phyloP scores from a whole-genome alignment of 2,329 filamentous ascomycete species.

The Colletotrichum coccodes region DNA sequence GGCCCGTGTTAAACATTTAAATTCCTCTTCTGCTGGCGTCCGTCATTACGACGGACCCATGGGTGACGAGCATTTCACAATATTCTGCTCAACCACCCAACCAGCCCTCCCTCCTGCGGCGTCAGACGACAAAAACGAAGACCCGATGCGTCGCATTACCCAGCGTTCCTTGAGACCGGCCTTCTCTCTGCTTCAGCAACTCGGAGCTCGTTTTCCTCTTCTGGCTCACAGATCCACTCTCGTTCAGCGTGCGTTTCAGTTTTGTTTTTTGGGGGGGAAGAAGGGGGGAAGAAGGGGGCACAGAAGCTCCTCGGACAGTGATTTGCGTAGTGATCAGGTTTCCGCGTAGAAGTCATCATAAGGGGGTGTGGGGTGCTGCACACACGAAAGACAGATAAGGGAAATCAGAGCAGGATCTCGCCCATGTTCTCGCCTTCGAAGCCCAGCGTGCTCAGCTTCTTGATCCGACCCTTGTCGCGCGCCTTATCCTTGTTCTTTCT shows the following conservation, averaged over 20 bases:
- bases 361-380: not conserved
- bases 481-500: constrained; percentile 75
- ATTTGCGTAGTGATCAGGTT: not conserved
- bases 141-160: constrained; percentile 4
- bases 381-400: not conserved
- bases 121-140: constrained; percentile 13
- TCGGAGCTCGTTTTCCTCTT: not conserved
- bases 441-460: constrained; percentile 79
- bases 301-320: not conserved
- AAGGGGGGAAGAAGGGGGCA: not conserved
- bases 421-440: constrained; percentile 89
- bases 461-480: constrained; percentile 77
- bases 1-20: not conserved
- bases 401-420: constrained; percentile 73
- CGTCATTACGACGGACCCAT: constrained; percentile 13
- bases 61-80: constrained; percentile 66
- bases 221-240: constrained; percentile 19
- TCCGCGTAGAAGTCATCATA: not conserved
- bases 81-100: constrained; percentile 62
- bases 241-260: constrained; percentile 32
- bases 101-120: constrained; percentile 32
- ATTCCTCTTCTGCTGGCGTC: constrained; percentile 30
- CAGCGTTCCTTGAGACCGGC: constrained; percentile 6
- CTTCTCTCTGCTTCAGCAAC: constrained; percentile 32
- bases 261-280: constrained; percentile 25